A percentile compares a stretch with the other conserved stretches of the same genome.
Evolutionary conservation across 1,284 basidiomycete genomes (phyloP).

Genomic region (Xerocomus amazonicus): DNA sequence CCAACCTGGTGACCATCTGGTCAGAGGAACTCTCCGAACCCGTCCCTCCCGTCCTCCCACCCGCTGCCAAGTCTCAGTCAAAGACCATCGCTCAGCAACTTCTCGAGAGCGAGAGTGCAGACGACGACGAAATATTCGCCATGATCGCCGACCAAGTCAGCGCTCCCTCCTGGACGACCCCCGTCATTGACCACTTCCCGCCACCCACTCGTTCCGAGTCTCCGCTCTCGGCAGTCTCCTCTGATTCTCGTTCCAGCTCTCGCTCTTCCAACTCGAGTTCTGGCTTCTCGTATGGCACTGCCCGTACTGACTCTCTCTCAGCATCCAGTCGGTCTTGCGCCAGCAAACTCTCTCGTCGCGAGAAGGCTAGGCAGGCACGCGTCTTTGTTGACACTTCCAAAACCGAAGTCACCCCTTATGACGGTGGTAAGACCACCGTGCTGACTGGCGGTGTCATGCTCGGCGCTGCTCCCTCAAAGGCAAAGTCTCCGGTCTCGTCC

Average conservation of each 20-base stretch:
- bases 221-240: constrained; percentile 54
- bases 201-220: constrained; percentile 50
- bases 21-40: constrained; percentile 43
- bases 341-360: constrained; percentile 57
- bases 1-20: constrained; percentile 60
- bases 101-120: constrained; percentile 60
- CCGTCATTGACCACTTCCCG: constrained; percentile 57
- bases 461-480: constrained; percentile 40
- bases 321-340: constrained; percentile 36
- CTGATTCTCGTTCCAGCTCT: constrained; percentile 72
- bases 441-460: constrained; percentile 84
- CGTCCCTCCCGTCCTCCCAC: constrained; percentile 36
- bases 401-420: constrained; percentile 76
- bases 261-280: constrained; percentile 69
- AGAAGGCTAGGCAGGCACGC: constrained; percentile 59
- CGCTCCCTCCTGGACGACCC: constrained; percentile 64
- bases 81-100: constrained; percentile 73
- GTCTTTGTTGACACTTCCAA: constrained; percentile 69
- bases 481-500: constrained; percentile 35
- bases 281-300: constrained; percentile 50
- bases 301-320: constrained; percentile 40
- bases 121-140: constrained; percentile 67
- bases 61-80: constrained; percentile 29
- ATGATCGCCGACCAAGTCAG: constrained; percentile 68
- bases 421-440: constrained; percentile 81